Percentiles rank a stretch among this genome's conserved stretches.
These are phyloP conservation scores for Ophiostoma sp. DNA, from an alignment of 2,329 filamentous ascomycete genomes.

Conservation along the genomic window DNA sequence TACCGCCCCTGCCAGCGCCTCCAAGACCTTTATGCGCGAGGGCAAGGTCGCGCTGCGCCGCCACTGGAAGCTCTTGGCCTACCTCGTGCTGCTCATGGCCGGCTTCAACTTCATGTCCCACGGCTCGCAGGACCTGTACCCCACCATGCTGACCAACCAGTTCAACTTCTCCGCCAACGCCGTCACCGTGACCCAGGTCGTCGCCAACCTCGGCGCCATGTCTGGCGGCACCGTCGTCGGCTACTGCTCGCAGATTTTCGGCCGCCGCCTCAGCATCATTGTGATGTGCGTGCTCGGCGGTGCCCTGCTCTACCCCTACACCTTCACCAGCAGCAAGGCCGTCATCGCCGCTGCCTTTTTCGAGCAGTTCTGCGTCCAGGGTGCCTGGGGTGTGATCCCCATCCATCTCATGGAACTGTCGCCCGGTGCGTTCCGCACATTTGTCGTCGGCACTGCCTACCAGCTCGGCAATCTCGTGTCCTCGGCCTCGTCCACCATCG, in stretches of 20 bases:
- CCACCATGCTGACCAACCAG: conserved; percentile 56
- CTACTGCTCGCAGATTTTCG: conserved; percentile 69
- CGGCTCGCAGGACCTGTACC: conserved; percentile 75
- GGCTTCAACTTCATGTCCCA: conserved; percentile 75
- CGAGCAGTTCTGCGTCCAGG: conserved; percentile 67
- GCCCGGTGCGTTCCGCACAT: conserved; percentile 66
- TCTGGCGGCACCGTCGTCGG: conserved; percentile 68
- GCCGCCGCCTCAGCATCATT: conserved; percentile 64
- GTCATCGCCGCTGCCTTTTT: conserved; percentile 62
- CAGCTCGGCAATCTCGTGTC: conserved; percentile 72
- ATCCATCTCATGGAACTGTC: conserved; percentile 74
- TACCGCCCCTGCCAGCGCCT: conserved; percentile 48
- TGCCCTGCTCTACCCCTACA: conserved; percentile 63
- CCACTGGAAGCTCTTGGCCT: conserved; percentile 74
- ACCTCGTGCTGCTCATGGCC: conserved; percentile 80
- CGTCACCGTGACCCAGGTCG: conserved; percentile 50
- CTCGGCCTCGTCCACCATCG: conserved; percentile 66
- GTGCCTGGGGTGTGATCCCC: conserved; percentile 70
- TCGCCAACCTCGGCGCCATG: conserved; percentile 74
- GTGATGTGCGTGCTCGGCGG: conserved; percentile 54
- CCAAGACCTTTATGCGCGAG: conserved; percentile 65
- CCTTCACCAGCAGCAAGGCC: conserved; percentile 55
- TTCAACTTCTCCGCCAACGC: conserved; percentile 26
- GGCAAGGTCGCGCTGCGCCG: conserved; percentile 61
- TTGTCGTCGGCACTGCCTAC: conserved; percentile 68